Base-by-base conservation (phyloP, 495 filamentous ascomycete species). In the Sordaria brevicollis region DNA sequence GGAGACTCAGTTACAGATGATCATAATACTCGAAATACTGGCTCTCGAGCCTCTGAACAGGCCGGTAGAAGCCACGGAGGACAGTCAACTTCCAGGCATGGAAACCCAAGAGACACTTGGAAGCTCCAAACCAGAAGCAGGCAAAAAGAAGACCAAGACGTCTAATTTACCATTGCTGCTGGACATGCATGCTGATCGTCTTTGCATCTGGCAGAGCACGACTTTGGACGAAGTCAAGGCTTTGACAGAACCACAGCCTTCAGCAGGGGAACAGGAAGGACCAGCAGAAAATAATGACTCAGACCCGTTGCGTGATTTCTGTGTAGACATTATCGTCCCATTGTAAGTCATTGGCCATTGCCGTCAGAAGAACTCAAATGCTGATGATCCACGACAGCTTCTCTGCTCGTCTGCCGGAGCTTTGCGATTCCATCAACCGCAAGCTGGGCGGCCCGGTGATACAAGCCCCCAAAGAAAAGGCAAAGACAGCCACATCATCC, bases 141-240 rank as follows among this genome's bases (percentile, higher is more conserved):
- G 70, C 2, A 66, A 74, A 15, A 78, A 80, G 74, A 86, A 79
- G 75, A 73, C 77, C 36, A 83, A 73, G 67, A 80, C 76, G 49
- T 80, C 80, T 66, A 81, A 84, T 68, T 66, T 85, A 2, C 79
- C 82, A 1, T 68, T 89, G 1, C 84, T 93, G 25, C 83, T 99
- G 8, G 94, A 98, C 74, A 81, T 96, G 4, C 89, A 96, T 66
- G 86, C 96, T 11, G 96, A 99, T 77, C 88, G 93, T 37, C 83
- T 99, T 29, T 96, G 93, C 76, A 99, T 99, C 41, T 99, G 96
- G 96, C 93, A 97, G 75, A 92, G 93, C n/a, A 87, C 91, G 67
- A 85, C 86, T 11, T 77, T 84, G 6, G 88, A 88, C 33, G 82
- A 83, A 43, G 73, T 80, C 49, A 87, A 86, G 62, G 82, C 82